These are phyloP conservation scores for Globisporangium megalacanthum DNA, from an alignment of 352 stramenopile species.

Conservation along the genomic window DNA sequence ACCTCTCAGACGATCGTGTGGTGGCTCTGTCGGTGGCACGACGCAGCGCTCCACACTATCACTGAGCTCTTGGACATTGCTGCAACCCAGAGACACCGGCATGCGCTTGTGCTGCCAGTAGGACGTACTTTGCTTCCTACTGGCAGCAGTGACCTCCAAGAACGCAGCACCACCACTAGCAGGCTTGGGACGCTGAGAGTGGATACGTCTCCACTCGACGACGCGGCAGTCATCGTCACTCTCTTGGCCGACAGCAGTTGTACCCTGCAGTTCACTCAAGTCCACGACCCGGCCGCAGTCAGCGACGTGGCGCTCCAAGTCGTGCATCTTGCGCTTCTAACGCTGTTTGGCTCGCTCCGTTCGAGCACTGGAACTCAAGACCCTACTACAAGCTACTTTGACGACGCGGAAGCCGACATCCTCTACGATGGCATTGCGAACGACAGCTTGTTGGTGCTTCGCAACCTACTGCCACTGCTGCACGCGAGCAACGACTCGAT, in stretches of 20 bases:
- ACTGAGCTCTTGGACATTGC: conserved; percentile 14
- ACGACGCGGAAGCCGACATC: conserved; percentile 11
- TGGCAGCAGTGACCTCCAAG: not conserved
- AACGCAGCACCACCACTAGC: not conserved
- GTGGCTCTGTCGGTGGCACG: conserved; percentile 65
- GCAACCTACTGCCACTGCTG: conserved; percentile 34
- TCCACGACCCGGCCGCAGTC: not conserved
- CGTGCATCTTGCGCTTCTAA: conserved; percentile 22
- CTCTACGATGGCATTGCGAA: conserved; percentile 21
- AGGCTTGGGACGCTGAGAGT: not conserved
- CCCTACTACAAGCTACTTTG: conserved; percentile 3
- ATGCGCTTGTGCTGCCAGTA: not conserved
- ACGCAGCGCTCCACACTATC: conserved; percentile 38
- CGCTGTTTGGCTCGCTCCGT: conserved; percentile 12
- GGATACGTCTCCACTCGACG: conserved; percentile 22
- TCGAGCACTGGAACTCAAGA: not conserved
- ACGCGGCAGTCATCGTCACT: conserved; percentile 26
- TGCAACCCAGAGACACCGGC: not conserved
- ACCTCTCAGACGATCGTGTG: conserved; percentile 53
- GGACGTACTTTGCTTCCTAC: too few relatives aligned
- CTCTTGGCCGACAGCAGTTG: conserved; percentile 26
- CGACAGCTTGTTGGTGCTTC: conserved; percentile 47
- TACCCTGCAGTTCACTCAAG: conserved; percentile 7
- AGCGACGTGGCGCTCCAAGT: conserved; percentile 26
- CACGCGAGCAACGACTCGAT: conserved; percentile 17